Base-by-base conservation (phyloP, 2,329 filamentous ascomycete genomes). In the Dryadomyces quercivorus region DNA sequence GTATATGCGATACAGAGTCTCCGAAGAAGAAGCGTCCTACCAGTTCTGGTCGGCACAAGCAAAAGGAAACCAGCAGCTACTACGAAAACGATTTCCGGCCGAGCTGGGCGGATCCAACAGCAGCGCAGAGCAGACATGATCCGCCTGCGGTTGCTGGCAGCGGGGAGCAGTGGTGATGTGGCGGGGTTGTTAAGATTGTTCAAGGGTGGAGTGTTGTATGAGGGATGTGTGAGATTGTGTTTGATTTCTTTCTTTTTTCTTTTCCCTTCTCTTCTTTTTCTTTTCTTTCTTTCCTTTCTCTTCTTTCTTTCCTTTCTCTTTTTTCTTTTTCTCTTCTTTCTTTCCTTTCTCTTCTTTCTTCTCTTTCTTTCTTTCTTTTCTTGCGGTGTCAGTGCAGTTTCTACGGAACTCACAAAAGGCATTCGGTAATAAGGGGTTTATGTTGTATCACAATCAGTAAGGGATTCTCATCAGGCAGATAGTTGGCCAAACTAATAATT, bases 91-190 rank as follows among this genome's bases (percentile, higher is more conserved):
- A 50, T 21, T 38, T 42, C 3, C 20, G 21, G 1, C 58, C 57
- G 2, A 8, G 40, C 9, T 61, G 58, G 58, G 57, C 46, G 1
- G 57, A 60, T 31, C 54, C 51, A 1, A 57, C 55, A n/a, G 55
- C 54, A 2, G 61, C 61, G 43, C 56, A 55, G 46, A 62, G 59
- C 51, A 51, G 55, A 7, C 18, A 52, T 5, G 57, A 57, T 16
- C 57, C 53, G 5, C 52, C 57, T 5, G 55, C 53, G 1, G 53
- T 48, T 44, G 4, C 42, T 12, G 36, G 36, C 36, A 31, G 8
- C 8, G 26, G 26, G 8, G 18, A 20, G 6, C 26, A 42, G 6
- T 46, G 43, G 51, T 52, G 26, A 46, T 22, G 12, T 4, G 12
- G 15, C 12, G 7, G n/a, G 12, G 31, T 18, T 9, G 12, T 36